These are phyloP conservation scores for Paraleonurus japonicus DNA, from an alignment of 257 asterid species.

Conservation along the genomic window DNA sequence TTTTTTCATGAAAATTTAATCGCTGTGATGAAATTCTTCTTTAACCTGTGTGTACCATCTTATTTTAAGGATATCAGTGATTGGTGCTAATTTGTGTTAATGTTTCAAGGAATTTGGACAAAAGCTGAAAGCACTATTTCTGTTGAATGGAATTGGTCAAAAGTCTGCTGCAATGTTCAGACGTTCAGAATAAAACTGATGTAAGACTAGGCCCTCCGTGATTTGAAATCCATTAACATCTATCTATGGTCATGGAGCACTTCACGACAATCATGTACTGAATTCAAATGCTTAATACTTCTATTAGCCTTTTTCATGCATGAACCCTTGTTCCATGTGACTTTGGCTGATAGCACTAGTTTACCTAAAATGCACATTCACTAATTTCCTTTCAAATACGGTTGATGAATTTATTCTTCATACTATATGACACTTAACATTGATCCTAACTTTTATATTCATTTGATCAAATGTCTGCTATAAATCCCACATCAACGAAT, in stretches of 20 bases:
- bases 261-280: not conserved
- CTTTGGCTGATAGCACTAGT: not conserved
- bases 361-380: not conserved
- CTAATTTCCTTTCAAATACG: not conserved
- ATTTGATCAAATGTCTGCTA: not conserved
- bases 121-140: not conserved
- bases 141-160: not conserved
- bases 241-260: not conserved
- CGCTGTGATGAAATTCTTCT: not conserved
- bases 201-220: not conserved
- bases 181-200: not conserved
- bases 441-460: not conserved
- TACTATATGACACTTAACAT: not conserved
- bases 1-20: not conserved
- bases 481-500: not conserved
- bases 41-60: not conserved
- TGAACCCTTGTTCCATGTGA: not conserved
- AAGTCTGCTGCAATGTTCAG: constrained; percentile 3
- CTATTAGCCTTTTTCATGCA: not conserved
- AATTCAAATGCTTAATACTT: not conserved
- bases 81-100: not conserved
- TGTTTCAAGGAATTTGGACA: constrained; percentile 3
- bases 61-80: not conserved
- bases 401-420: not conserved
- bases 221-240: not conserved